Evolutionary conservation across 2,329 filamentous ascomycete species (phyloP), one percentile per base, ranked within the genome.

Genomic region (Cadophora sp.): DNA sequence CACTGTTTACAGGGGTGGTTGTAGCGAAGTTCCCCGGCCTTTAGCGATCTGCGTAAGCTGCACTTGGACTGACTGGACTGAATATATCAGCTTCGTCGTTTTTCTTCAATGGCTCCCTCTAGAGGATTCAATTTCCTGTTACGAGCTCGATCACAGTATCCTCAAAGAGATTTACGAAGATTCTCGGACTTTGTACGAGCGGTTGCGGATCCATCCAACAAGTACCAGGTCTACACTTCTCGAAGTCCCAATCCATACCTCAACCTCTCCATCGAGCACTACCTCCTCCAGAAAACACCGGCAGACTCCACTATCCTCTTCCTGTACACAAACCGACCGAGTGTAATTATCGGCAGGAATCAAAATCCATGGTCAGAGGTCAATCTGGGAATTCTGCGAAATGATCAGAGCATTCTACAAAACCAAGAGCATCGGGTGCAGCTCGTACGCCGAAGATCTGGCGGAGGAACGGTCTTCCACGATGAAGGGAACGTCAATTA

Each of bases 311-410:
- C 87, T 16, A 80, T 98, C 60, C 86, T 98, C 1, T 91, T 98
- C 65, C 86, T 97, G 60, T 99, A 98, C 81, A 87, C 89, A 74
- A 98, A 99, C 80, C 81, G 87, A 45, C 94, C 95, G 0, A 94
- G 92, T 77, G 86, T 99, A 67, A 90, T 99, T 76, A 90, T 99
- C 72, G 96, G 96, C 51, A 89, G 96, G 68, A 99, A 99, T 78
- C 96, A 99, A 81, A 99, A 99, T 78, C 96, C 96, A 63, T 99
- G 95, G 96, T 84, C 93, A 9, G 96, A 99, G 81, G 89, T 93
- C 69, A 92, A 97, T 77, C 84, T 97, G 9, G 81, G 81, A 47
- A 82, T 87, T 0, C 81, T 97, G 9, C 74, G 75, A 16, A 64
- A 66, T 20, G 33, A 43, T 16, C n/a, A 24, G 22, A n/a, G 2